Base-by-base conservation (phyloP, 2,329 filamentous ascomycete species). In the Coniochaeta sp. region DNA sequence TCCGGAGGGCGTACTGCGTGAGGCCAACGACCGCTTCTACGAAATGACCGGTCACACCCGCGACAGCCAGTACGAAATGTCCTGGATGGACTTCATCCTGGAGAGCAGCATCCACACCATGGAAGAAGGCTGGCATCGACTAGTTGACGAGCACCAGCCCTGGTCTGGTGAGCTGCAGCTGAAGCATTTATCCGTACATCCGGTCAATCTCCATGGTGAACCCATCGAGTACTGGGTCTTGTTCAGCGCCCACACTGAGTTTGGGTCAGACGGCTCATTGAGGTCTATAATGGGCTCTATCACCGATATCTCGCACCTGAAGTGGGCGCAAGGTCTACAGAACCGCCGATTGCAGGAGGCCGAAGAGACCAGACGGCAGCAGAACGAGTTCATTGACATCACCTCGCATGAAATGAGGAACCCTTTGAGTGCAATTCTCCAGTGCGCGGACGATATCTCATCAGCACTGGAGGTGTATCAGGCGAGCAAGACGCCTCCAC, bases 321-420 rank as follows among this genome's bases (percentile, higher is more conserved):
- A 77, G 47, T 77, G 74, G 70, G 75, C 74, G 0, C 71, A 78
- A 28, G 72, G 71, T 0, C 60, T 77, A 1, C 72, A 78, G 54
- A 69, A 71, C 16, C 68, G 67, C 14, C 68, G 73, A 7, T 65
- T 76, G 0, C 69, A 71, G 26, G 72, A 75, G 47, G 72, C 73
- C 0, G 73, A 75, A 12, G 73, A 74, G 63, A 73, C 68, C 2
- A 62, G 72, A 16, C 60, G 81, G 22, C 81, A 83, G 63, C 82
- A 85, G 62, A 81, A 83, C 58, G 81, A 82, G 59, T 81, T 81
- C 63, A 80, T 81, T 61, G 79, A 81, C 67, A 80, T 80, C 43
- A 80, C 78, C 0, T 76, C 72, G 22, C 79, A 81, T 65, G 79
- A 81, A 63, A 80, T 81, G 77, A 70, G 81, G 6, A 84, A 84